These are phyloP conservation scores for Cicer yamashitae DNA, from an alignment of 306 rosid genomes.

Conservation along the genomic window DNA sequence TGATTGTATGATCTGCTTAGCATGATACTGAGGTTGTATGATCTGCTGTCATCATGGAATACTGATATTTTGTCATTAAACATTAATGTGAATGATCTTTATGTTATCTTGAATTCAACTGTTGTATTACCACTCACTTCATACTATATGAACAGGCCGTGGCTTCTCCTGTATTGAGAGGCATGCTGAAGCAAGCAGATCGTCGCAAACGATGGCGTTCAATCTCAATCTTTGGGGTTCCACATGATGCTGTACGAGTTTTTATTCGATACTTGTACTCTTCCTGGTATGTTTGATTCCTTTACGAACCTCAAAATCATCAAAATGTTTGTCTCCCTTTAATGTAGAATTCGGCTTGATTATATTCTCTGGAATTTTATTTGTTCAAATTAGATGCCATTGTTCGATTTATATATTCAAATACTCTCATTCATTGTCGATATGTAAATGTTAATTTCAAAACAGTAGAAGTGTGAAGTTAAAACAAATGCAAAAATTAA, in stretches of 20 bases:
- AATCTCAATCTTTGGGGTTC: slow-evolving; percentile 75
- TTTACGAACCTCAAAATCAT: slow-evolving; percentile 9
- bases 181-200: slow-evolving; percentile 60
- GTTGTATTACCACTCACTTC: slow-evolving; percentile 31
- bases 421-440: slow-evolving; percentile 8
- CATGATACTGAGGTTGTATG: slow-evolving; percentile 13
- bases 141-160: slow-evolving; percentile 57
- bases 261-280: slow-evolving; percentile 82
- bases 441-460: neutral
- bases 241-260: slow-evolving; percentile 72
- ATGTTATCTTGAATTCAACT: slow-evolving; percentile 12
- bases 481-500: neutral
- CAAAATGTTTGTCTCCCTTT: slow-evolving; percentile 2
- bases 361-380: slow-evolving; percentile 4
- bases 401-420: slow-evolving; percentile 11
- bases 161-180: slow-evolving; percentile 79
- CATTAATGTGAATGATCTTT: slow-evolving; percentile 13
- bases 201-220: slow-evolving; percentile 42
- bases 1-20: neutral
- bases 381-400: slow-evolving; percentile 11
- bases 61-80: neutral
- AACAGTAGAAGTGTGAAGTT: slow-evolving; percentile 4
- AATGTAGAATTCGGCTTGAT: neutral
- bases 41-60: neutral
- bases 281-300: slow-evolving; percentile 59